Conservation (phyloP, 2,329 filamentous ascomycete genomes). For the Paramyrothecium roridum region DNA sequence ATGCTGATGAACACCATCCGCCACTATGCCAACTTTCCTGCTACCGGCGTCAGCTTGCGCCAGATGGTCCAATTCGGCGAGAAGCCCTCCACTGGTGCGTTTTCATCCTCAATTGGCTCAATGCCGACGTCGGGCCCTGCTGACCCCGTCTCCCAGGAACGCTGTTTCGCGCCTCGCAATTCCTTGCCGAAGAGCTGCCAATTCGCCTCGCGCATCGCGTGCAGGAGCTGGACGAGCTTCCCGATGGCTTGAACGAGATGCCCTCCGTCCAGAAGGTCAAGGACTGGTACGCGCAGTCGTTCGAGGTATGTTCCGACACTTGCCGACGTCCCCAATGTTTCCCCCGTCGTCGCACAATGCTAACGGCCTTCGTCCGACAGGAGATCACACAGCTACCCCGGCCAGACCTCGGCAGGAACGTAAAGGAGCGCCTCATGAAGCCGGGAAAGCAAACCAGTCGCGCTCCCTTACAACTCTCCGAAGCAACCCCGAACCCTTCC, state of each 20-base stretch:
- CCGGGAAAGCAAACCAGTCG: slow-evolving; percentile 56
- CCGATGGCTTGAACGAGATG: slow-evolving; percentile 97
- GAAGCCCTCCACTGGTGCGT: slow-evolving; percentile 80
- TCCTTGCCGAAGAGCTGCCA: slow-evolving; percentile 95
- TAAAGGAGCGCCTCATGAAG: slow-evolving; percentile 75
- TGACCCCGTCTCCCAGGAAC: slow-evolving; percentile 81
- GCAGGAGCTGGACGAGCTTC: slow-evolving; percentile 86
- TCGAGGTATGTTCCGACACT: slow-evolving; percentile 66
- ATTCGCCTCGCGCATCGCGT: slow-evolving; percentile 96
- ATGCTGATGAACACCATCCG: slow-evolving; percentile 94
- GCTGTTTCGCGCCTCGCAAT: slow-evolving; percentile 95
- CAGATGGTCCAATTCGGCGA: slow-evolving; percentile 99
- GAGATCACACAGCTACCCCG: slow-evolving; percentile 87
- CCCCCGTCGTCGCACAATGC: background rate
- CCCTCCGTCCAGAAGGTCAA: slow-evolving; percentile 91
- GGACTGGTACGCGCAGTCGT: slow-evolving; percentile 99
- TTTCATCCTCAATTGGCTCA: slow-evolving; percentile 61
- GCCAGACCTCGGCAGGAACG: slow-evolving; percentile 71
- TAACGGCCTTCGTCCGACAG: slow-evolving; percentile 36
- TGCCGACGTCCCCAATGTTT: slow-evolving; percentile 2
- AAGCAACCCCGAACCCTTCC: slow-evolving; percentile 87
- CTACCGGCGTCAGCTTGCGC: slow-evolving; percentile 90
- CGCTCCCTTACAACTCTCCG: slow-evolving; percentile 66
- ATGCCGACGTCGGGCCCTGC: slow-evolving; percentile 46
- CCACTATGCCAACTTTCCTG: slow-evolving; percentile 95